These are phyloP conservation scores for Cenchrus fungigraminus DNA, from an alignment of 176 grass and related monocot species.

Conservation along the genomic window DNA sequence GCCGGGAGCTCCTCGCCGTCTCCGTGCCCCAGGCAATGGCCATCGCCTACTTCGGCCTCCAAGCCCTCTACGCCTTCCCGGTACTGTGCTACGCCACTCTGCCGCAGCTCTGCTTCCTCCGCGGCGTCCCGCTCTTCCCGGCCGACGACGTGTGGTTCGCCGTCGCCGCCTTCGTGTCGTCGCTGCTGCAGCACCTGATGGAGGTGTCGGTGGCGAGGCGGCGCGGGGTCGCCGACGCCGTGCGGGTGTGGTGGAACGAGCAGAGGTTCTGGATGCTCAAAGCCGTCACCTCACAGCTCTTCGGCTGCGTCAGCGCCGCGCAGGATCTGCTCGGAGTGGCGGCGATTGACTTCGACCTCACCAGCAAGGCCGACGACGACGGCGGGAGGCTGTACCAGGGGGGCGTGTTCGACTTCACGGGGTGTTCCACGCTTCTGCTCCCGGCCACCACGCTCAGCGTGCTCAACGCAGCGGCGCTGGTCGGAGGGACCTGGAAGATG, in stretches of 20 bases:
- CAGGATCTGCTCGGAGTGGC: slow-evolving; percentile 31
- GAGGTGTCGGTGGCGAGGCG: slow-evolving; percentile 42
- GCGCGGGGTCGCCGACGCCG: background rate
- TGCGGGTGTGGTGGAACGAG: slow-evolving; percentile 55
- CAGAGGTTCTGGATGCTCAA: slow-evolving; percentile 62
- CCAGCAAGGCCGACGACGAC: slow-evolving; percentile 40
- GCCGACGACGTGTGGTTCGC: slow-evolving; percentile 15
- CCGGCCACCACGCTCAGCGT: slow-evolving; percentile 63
- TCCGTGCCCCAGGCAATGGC: slow-evolving; percentile 53
- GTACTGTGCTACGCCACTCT: slow-evolving; percentile 56
- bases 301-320: slow-evolving; percentile 40
- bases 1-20: background rate
- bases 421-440: slow-evolving; percentile 54
- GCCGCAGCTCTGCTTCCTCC: slow-evolving; percentile 59
- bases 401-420: slow-evolving; percentile 61
- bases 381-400: slow-evolving; percentile 40
- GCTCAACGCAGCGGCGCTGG: slow-evolving; percentile 47
- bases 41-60: slow-evolving; percentile 50
- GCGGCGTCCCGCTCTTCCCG: slow-evolving; percentile 39
- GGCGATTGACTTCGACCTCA: slow-evolving; percentile 53
- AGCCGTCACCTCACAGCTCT: slow-evolving; percentile 54
- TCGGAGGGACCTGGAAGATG: slow-evolving; percentile 47
- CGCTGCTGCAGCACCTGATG: slow-evolving; percentile 44
- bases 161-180: slow-evolving; percentile 33
- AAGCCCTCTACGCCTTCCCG: slow-evolving; percentile 43